Evolutionary conservation across 441 rosid genomes (phyloP).

Genomic region (Rhodomyrtus psidioides): DNA sequence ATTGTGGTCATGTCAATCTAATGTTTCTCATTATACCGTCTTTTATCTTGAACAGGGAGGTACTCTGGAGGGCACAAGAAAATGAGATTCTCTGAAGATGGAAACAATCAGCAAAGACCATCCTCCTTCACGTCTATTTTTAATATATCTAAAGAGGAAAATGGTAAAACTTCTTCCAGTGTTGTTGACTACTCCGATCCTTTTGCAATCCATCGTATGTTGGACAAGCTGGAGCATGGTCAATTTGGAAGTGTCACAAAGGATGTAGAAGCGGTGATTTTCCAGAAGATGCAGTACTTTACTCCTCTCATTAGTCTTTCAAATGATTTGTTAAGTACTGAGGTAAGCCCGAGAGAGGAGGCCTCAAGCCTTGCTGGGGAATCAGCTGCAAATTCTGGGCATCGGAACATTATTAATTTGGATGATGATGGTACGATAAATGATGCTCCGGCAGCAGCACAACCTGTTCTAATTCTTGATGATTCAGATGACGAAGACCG

Average conservation of each 20-base stretch:
- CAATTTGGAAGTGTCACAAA: constrained; percentile 61
- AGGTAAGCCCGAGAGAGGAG: constrained; percentile 1
- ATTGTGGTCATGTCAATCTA: background rate
- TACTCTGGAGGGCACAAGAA: constrained; percentile 28
- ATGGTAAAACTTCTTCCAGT: constrained; percentile 12
- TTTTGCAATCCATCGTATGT: constrained; percentile 27
- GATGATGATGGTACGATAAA: constrained; percentile 27
- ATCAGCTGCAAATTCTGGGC: constrained; percentile 1
- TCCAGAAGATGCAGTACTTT: constrained; percentile 21
- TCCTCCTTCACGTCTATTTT: background rate
- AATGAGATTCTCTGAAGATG: constrained; percentile 18
- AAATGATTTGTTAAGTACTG: background rate
- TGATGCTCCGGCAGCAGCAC: constrained; percentile 7
- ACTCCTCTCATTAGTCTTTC: constrained; percentile 10
- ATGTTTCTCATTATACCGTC: background rate
- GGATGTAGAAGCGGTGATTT: constrained; percentile 43
- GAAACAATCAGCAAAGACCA: background rate
- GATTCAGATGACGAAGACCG: constrained; percentile 71
- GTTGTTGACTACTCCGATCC: constrained; percentile 54
- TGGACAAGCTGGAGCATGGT: constrained; percentile 33
- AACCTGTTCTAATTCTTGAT: constrained; percentile 43
- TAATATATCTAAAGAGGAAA: constrained; percentile 7
- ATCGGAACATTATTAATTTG: constrained; percentile 25
- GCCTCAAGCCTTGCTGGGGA: constrained; percentile 6
- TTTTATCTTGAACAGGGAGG: constrained; percentile 18